A percentile compares a stretch with the other conserved stretches of the same genome.
Conservation (phyloP, 2,329 filamentous ascomycete species). For the Phaeosphaeria sp. region DNA sequence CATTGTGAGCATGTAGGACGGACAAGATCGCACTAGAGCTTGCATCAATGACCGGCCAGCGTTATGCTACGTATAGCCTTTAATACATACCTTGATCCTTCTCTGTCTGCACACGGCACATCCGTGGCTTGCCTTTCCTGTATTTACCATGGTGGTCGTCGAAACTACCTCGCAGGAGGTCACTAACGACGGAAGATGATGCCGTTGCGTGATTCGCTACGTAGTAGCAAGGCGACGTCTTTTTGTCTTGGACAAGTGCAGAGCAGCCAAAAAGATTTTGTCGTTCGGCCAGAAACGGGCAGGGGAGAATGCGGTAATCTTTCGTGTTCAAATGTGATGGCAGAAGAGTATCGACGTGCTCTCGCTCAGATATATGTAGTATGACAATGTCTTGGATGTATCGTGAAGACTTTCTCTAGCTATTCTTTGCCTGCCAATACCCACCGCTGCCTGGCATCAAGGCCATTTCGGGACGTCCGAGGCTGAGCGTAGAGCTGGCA, state of each 20-base stretch:
- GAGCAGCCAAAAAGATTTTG: too few relatives aligned
- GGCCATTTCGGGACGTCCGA: not conserved
- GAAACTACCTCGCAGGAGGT: too few relatives aligned
- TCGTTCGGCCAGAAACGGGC: too few relatives aligned
- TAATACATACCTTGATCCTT: not conserved
- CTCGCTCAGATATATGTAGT: not conserved
- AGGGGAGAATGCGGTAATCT: too few relatives aligned
- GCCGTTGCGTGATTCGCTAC: too few relatives aligned
- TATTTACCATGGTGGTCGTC: not conserved
- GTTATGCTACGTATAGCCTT: not conserved
- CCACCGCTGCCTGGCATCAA: not conserved
- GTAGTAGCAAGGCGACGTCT: too few relatives aligned
- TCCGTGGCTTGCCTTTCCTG: not conserved
- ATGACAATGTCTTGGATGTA: not conserved
- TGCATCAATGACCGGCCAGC: not conserved
- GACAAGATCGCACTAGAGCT: not conserved
- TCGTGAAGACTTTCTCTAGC: not conserved
- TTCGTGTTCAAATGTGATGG: too few relatives aligned
- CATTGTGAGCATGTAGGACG: not conserved
- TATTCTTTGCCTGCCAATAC: not conserved
- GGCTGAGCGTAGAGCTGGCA: not conserved
- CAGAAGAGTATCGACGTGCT: not conserved
- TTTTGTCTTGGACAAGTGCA: too few relatives aligned
- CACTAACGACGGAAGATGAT: too few relatives aligned
- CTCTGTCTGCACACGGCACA: not conserved